Conservation (phyloP, 805 yeast species). For the Kluyveromyces nonfermentans region DNA sequence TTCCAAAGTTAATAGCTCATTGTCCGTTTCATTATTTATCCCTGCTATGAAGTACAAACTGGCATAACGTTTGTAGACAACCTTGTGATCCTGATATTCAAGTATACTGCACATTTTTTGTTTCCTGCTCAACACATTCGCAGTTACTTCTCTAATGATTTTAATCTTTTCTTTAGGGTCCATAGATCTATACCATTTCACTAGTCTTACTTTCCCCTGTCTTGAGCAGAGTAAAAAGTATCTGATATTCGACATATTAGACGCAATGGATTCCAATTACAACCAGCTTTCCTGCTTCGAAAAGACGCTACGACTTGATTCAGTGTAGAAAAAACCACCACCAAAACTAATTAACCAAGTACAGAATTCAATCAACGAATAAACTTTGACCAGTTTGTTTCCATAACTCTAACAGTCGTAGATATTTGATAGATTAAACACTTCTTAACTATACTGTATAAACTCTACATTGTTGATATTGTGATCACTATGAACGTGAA, state of each 20-base stretch:
- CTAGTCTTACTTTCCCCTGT: conserved; percentile 88
- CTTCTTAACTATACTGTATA: no score
- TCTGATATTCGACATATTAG: conserved; percentile 39
- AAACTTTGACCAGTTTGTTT: no score
- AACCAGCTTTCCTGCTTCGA: not conserved
- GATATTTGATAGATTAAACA: no score
- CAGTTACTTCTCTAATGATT: conserved; percentile 76
- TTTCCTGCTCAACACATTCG: conserved; percentile 73
- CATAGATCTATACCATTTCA: conserved; percentile 86
- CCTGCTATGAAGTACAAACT: conserved; percentile 86
- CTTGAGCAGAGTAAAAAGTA: conserved; percentile 77
- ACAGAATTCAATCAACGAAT: no score
- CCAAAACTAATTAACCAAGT: no score
- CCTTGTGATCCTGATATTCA: conserved; percentile 67
- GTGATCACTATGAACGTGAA: not conserved
- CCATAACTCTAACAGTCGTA: no score
- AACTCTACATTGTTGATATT: not conserved
- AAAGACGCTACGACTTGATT: no score
- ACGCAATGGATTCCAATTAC: no score
- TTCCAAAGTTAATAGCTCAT: conserved; percentile 80
- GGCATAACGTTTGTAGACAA: conserved; percentile 88
- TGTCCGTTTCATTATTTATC: conserved; percentile 42
- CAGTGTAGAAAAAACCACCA: no score
- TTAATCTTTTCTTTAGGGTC: conserved; percentile 80
- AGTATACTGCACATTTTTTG: conserved; percentile 93